These are phyloP conservation scores for Cryptosporidium tyzzeri DNA, from an alignment of 169 alveolate genomes.

Conservation along the genomic window DNA sequence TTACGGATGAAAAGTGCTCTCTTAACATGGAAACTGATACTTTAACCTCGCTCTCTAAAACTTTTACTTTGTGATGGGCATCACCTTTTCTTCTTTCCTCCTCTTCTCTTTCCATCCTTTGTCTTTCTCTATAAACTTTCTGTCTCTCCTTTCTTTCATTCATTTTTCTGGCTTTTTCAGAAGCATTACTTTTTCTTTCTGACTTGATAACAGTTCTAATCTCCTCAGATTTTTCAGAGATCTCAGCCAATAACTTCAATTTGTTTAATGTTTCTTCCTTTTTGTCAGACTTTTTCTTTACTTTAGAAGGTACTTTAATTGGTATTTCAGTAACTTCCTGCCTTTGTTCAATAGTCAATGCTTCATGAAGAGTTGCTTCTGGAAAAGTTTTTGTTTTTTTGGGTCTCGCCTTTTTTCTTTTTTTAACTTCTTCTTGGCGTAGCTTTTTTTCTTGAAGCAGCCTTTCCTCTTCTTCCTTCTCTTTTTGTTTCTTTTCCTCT, in stretches of 20 bases:
- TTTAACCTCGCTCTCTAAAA: too few relatives aligned
- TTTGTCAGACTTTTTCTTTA: not conserved
- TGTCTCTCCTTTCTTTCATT: not conserved
- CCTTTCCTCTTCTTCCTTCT: not conserved
- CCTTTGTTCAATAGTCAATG: not conserved
- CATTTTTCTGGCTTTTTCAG: not conserved
- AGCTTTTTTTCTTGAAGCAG: not conserved
- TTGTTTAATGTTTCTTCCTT: not conserved
- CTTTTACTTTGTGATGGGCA: not conserved
- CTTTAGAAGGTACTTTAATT: not conserved
- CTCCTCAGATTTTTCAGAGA: not conserved
- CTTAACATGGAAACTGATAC: not conserved
- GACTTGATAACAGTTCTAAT: not conserved
- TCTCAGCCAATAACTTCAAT: not conserved
- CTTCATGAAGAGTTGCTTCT: not conserved
- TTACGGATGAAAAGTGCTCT: not conserved
- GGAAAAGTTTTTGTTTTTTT: not conserved
- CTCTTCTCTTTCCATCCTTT: not conserved
- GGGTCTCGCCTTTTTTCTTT: not conserved
- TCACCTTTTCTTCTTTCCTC: not conserved
- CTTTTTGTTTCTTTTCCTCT: not conserved
- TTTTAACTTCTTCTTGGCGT: too few relatives aligned
- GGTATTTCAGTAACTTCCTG: not conserved
- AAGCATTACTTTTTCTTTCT: not conserved
- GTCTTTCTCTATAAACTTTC: not conserved